A percentile compares a stretch with the other conserved stretches of the same genome.
Conservation (phyloP, 2,329 filamentous ascomycete genomes). For the Aspergillus udagawae region DNA sequence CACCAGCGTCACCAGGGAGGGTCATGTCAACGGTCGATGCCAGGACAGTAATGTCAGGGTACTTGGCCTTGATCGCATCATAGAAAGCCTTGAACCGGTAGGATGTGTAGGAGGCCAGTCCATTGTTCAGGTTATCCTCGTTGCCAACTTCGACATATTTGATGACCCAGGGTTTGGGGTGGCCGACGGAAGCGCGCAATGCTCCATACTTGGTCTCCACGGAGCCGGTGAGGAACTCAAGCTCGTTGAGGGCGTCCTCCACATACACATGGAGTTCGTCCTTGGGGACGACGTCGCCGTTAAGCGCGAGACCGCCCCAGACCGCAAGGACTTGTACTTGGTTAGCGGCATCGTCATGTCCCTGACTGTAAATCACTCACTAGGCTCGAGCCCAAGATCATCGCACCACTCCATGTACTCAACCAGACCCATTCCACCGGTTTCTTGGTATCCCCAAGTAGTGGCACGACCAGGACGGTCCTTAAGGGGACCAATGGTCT, state of each 20-base stretch:
- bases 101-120: conserved; percentile 48
- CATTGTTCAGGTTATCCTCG: conserved; percentile 59
- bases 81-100: conserved; percentile 59
- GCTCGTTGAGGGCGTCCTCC: conserved; percentile 33
- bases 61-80: conserved; percentile 53
- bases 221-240: conserved; percentile 27
- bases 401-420: conserved; percentile 49
- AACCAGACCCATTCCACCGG: conserved; percentile 43
- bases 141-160: conserved; percentile 65
- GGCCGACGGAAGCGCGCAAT: conserved; percentile 56
- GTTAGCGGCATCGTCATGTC: background rate
- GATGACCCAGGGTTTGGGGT: conserved; percentile 58
- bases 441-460: conserved; percentile 45
- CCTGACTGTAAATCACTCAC: conserved; percentile 8
- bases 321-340: conserved; percentile 35
- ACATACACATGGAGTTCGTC: conserved; percentile 31
- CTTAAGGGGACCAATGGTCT: conserved; percentile 48
- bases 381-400: conserved; percentile 41
- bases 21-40: conserved; percentile 26
- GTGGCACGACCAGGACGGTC: conserved; percentile 41
- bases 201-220: conserved; percentile 34
- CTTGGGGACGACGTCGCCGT: conserved; percentile 35
- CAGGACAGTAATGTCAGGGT: conserved; percentile 53
- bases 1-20: conserved; percentile 20
- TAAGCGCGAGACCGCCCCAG: conserved; percentile 43